Evolutionary conservation across 305 asterid species (phyloP).

Genomic region (Andrographis paniculata): DNA sequence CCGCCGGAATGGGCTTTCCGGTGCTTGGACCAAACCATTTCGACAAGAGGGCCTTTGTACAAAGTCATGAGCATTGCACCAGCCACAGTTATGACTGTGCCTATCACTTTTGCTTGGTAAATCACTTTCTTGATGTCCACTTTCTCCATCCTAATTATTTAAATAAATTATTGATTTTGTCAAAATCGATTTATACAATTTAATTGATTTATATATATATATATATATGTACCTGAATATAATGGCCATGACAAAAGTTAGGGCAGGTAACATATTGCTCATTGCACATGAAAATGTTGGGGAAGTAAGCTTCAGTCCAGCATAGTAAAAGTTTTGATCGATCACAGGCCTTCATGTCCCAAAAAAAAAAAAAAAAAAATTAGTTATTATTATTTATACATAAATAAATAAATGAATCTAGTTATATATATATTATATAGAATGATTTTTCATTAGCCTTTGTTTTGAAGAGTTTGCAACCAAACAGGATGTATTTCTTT

Average conservation of each 20-base stretch:
- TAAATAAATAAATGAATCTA: too few species aligned
- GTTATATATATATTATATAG: too few species aligned
- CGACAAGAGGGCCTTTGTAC: slow-evolving; percentile 65
- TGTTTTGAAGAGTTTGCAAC: too few species aligned
- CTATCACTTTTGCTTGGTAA: slow-evolving; percentile 75
- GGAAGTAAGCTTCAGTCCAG: slow-evolving; percentile 76
- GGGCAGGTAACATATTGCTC: slow-evolving; percentile 95
- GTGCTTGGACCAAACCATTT: slow-evolving; percentile 48
- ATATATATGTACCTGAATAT: slow-evolving; percentile 44
- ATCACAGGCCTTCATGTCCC: slow-evolving; percentile 67
- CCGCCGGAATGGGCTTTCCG: slow-evolving; percentile 22
- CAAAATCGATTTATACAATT: too few species aligned
- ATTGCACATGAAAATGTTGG: slow-evolving; percentile 95
- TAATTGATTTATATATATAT: neutral
- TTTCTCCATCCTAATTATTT: slow-evolving; percentile 59
- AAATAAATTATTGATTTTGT: neutral
- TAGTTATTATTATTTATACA: neutral
- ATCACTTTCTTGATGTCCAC: slow-evolving; percentile 48
- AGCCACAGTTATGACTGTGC: slow-evolving; percentile 62
- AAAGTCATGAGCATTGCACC: slow-evolving; percentile 95
- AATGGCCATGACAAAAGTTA: slow-evolving; percentile 91
- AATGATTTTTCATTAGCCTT: too few species aligned
- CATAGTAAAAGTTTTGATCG: slow-evolving; percentile 84
- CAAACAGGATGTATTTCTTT: too few species aligned
- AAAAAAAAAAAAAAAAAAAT: neutral